These are phyloP conservation scores for Colletotrichum simmondsii DNA, from an alignment of 2,329 filamentous ascomycete genomes.

Conservation along the genomic window DNA sequence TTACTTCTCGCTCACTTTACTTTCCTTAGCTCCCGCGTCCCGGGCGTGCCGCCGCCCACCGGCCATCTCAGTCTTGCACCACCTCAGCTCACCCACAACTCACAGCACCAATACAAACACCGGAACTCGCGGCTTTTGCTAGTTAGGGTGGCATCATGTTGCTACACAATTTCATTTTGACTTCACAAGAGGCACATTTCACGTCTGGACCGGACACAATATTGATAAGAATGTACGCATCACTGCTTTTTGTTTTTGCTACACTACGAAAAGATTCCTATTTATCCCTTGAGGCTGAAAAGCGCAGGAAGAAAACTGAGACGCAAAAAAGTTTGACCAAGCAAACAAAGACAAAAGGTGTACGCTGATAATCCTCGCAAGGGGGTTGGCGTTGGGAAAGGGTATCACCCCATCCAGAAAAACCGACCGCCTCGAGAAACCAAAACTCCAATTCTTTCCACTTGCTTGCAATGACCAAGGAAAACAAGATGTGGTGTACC, in stretches of 20 bases:
- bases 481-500: background rate
- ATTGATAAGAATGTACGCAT: background rate
- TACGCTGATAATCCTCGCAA: background rate
- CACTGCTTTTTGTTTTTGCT: background rate
- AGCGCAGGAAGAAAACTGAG: background rate
- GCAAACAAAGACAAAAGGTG: background rate
- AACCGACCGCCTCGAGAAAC: background rate
- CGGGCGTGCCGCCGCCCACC: background rate
- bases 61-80: background rate
- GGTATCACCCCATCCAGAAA: background rate
- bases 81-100: no score
- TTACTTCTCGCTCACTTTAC: background rate
- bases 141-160: background rate
- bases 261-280: background rate
- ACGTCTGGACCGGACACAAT: background rate
- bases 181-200: background rate
- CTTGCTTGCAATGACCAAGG: background rate
- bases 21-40: background rate
- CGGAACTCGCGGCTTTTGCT: background rate
- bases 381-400: background rate
- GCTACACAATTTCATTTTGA: background rate
- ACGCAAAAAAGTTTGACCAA: background rate
- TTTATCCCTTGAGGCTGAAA: background rate
- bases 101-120: background rate
- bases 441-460: background rate